phyloP scores from a whole-genome alignment of 495 filamentous ascomycete species.

The Echria macrotheca region DNA sequence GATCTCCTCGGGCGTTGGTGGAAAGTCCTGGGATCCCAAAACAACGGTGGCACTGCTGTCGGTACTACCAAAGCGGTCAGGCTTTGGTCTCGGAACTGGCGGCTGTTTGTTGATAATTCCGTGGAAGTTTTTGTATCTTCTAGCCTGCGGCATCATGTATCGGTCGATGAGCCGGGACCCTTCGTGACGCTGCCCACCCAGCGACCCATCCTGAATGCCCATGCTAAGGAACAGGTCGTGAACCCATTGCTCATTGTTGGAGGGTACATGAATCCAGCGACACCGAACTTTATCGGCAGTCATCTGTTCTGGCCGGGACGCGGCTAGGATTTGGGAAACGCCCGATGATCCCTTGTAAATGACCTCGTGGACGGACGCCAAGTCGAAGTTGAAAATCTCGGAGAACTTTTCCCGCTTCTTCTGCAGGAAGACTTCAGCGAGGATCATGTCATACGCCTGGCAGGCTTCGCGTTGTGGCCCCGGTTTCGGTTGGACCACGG shows the following conservation, averaged over 20 bases:
- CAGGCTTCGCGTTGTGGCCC: constrained; percentile 11
- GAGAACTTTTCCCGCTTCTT: constrained; percentile 10
- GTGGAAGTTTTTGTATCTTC: constrained; percentile 13
- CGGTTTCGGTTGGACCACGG: constrained; percentile 1
- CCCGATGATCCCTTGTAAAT: constrained; percentile 6
- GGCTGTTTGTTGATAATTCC: not conserved
- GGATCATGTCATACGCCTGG: constrained; percentile 12
- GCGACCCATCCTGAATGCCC: constrained; percentile 13
- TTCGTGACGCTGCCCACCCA: constrained; percentile 16
- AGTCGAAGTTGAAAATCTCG: constrained; percentile 15
- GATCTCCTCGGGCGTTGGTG: constrained; percentile 1
- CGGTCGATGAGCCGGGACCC: constrained; percentile 17
- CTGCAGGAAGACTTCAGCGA: constrained; percentile 15
- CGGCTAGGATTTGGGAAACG: constrained; percentile 1
- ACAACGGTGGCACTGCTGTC: constrained; percentile 12
- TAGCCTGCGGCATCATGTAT: constrained; percentile 17
- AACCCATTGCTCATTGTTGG: constrained; percentile 14
- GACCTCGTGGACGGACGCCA: constrained; percentile 8
- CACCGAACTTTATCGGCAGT: constrained; percentile 8
- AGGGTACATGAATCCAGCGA: constrained; percentile 15
- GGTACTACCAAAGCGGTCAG: not conserved
- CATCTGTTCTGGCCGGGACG: constrained; percentile 7
- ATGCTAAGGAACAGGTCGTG: constrained; percentile 13
- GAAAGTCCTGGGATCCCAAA: constrained; percentile 2
- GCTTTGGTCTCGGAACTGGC: not conserved